Percentiles rank a stretch among this genome's conserved stretches.
These are phyloP conservation scores for Medicago ruthenica DNA, from an alignment of 306 rosid species.

Conservation along the genomic window DNA sequence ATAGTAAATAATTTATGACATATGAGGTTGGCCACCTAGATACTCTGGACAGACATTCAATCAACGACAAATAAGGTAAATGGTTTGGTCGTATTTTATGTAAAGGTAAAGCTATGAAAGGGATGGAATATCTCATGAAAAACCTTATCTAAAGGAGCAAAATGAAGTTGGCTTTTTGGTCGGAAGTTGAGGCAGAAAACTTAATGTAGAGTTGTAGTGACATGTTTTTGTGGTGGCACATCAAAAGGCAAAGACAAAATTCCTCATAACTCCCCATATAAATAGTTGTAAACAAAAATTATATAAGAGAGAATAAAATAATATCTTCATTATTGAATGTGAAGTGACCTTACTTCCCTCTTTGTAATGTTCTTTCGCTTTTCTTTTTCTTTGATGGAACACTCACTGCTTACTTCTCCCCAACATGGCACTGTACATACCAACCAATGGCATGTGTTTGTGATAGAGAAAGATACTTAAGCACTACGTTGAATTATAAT, in stretches of 20 bases:
- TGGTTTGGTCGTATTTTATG: constrained; percentile 28
- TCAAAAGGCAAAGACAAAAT: constrained; percentile 50
- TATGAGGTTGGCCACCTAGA: constrained; percentile 28
- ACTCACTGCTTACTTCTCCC: constrained; percentile 32
- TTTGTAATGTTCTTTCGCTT: constrained; percentile 44
- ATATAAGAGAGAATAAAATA: constrained; percentile 25
- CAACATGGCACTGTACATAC: constrained; percentile 23
- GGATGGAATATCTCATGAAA: constrained; percentile 27
- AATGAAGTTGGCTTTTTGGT: constrained; percentile 51
- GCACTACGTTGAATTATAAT: constrained; percentile 36
- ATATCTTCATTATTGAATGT: constrained; percentile 50
- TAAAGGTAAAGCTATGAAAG: constrained; percentile 35
- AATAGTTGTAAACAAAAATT: constrained; percentile 30
- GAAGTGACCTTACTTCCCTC: constrained; percentile 57
- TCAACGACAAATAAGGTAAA: constrained; percentile 43
- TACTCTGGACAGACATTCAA: constrained; percentile 38
- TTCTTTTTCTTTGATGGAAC: constrained; percentile 50
- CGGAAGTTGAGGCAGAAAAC: constrained; percentile 50
- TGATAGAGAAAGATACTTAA: constrained; percentile 38
- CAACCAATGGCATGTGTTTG: constrained; percentile 41
- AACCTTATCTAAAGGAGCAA: constrained; percentile 54
- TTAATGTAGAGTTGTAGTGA: constrained; percentile 43
- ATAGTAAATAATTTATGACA: constrained; percentile 2
- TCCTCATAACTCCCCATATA: constrained; percentile 36
- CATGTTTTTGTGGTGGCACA: constrained; percentile 51